Conservation (phyloP, 148 eudicot species). For the Cornus florida region DNA sequence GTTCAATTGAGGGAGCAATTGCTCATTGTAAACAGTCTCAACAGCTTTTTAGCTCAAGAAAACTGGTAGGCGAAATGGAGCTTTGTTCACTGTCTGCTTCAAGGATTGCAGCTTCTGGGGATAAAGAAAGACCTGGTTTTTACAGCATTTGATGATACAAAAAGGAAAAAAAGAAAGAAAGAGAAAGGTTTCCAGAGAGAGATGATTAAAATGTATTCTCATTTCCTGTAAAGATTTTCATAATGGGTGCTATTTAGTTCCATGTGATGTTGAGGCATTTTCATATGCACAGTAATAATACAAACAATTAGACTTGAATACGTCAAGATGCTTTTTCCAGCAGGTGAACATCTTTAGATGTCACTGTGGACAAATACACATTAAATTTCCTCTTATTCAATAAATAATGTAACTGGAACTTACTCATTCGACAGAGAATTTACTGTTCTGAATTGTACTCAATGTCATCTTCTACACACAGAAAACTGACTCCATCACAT, state of each 20-base stretch:
- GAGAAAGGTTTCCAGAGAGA: neutral
- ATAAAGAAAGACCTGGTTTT: constrained; percentile 32
- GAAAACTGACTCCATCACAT: constrained; percentile 1
- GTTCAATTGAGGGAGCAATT: constrained; percentile 76
- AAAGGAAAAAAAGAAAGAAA: neutral
- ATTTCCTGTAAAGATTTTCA: neutral
- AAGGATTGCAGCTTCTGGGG: constrained; percentile 26
- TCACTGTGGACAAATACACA: neutral
- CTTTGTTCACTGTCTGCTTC: constrained; percentile 38
- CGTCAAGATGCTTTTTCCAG: neutral
- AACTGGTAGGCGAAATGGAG: constrained; percentile 17
- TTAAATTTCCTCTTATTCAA: neutral
- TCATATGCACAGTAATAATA: neutral
- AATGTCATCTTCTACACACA: neutral
- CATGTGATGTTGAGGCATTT: neutral
- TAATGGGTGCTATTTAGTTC: neutral
- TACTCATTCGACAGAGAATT: constrained; percentile 4
- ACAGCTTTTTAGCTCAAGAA: constrained; percentile 28
- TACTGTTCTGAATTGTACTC: neutral
- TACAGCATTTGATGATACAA: constrained; percentile 21
- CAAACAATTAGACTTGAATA: neutral
- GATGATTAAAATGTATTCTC: constrained; percentile 5
- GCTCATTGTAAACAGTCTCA: constrained; percentile 77
- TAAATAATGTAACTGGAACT: neutral
- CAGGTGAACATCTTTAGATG: too few species aligned